phyloP scores from a whole-genome alignment of 2,329 filamentous ascomycete species.

The Drechslera avenae region DNA sequence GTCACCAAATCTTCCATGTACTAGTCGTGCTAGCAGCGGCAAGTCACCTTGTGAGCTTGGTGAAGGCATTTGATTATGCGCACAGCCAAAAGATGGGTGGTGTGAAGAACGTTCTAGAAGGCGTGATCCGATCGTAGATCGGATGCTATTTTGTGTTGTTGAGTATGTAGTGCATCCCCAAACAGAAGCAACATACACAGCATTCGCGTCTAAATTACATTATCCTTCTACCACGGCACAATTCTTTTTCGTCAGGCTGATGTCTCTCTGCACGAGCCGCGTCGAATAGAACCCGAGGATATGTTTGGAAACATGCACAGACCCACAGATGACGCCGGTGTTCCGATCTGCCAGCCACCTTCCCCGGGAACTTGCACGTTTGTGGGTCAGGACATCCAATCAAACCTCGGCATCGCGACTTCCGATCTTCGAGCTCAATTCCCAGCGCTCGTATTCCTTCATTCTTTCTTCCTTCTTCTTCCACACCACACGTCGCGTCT shows the following conservation, averaged over 20 bases:
- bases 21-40: constrained; percentile 82
- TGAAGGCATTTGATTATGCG: constrained; percentile 84
- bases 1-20: constrained; percentile 95
- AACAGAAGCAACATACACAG: not conserved
- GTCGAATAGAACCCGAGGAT: constrained; percentile 5
- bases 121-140: not conserved
- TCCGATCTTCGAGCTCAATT: constrained; percentile 37
- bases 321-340: constrained; percentile 34
- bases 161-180: too few relatives aligned
- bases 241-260: not conserved
- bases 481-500: constrained; percentile 25
- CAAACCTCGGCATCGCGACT: constrained; percentile 35
- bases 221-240: too few relatives aligned
- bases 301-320: constrained; percentile 12
- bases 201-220: too few relatives aligned
- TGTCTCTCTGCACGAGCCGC: not conserved
- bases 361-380: constrained; percentile 10
- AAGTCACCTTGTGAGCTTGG: constrained; percentile 79
- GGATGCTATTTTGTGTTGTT: not conserved
- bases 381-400: constrained; percentile 26
- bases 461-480: constrained; percentile 28
- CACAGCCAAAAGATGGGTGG: constrained; percentile 57
- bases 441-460: constrained; percentile 23
- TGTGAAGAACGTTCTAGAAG: constrained; percentile 6
- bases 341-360: constrained; percentile 29